A percentile compares a stretch with the other conserved stretches of the same genome.
Evolutionary conservation across 257 asterid genomes (phyloP).

Genomic region (Striga asiatica): DNA sequence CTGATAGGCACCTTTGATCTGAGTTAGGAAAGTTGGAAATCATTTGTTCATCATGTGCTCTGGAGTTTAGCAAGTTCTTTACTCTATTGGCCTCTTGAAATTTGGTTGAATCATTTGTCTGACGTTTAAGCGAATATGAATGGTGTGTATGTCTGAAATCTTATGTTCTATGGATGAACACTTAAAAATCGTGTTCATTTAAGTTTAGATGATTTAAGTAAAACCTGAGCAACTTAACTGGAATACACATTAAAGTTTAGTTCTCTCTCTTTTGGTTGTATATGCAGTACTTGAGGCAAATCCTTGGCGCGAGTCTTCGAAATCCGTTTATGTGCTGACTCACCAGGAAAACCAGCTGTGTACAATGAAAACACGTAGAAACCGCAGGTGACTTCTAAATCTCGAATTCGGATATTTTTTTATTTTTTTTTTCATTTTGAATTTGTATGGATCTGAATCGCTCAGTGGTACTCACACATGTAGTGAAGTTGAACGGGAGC

Average conservation of each 20-base stretch:
- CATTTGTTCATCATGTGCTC: not conserved
- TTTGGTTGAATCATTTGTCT: no score
- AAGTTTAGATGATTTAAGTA: no score
- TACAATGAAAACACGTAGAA: constrained; percentile 85
- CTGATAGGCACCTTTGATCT: not conserved
- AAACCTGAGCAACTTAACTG: no score
- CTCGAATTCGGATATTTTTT: no score
- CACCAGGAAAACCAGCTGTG: constrained; percentile 85
- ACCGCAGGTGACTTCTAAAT: constrained; percentile 50
- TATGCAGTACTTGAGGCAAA: constrained; percentile 75
- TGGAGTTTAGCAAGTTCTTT: not conserved
- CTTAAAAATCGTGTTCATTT: no score
- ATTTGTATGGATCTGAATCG: no score
- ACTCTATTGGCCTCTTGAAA: not conserved
- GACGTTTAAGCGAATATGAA: no score
- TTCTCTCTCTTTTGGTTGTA: constrained; percentile 8
- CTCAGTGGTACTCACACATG: no score
- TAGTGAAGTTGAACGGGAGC: constrained; percentile 94
- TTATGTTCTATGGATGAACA: not conserved
- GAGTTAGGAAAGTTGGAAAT: not conserved
- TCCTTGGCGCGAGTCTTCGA: constrained; percentile 88
- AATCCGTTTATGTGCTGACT: constrained; percentile 84
- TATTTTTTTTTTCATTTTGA: no score
- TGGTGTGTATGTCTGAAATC: not conserved
- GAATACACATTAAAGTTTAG: no score